Percentiles rank a stretch among this genome's conserved stretches.
phyloP scores from a whole-genome alignment of 2,329 filamentous ascomycete species.

The Arthrinium puccinioides region DNA sequence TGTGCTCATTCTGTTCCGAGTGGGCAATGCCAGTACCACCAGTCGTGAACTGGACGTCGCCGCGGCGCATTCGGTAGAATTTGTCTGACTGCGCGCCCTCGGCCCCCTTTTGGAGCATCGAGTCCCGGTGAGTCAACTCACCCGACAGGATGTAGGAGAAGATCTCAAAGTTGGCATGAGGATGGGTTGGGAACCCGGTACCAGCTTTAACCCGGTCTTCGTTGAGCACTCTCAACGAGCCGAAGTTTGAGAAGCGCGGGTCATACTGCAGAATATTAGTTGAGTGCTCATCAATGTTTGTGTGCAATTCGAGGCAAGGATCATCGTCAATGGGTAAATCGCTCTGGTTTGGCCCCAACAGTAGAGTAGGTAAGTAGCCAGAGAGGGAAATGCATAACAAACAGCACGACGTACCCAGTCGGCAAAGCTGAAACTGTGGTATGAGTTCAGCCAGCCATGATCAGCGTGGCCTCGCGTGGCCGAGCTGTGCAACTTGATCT shows the following conservation, averaged over 20 bases:
- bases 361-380: no score
- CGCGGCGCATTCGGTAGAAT: slow-evolving; percentile 65
- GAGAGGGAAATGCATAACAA: no score
- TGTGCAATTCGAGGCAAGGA: no score
- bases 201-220: slow-evolving; percentile 74
- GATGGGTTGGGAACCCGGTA: slow-evolving; percentile 77
- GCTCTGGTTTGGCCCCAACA: no score
- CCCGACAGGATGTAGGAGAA: slow-evolving; percentile 82
- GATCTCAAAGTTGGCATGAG: slow-evolving; percentile 82
- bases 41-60: slow-evolving; percentile 85
- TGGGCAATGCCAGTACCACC: slow-evolving; percentile 78
- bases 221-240: slow-evolving; percentile 76
- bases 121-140: slow-evolving; percentile 82
- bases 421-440: slow-evolving; percentile 82
- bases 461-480: slow-evolving; percentile 66
- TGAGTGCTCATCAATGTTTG: no score
- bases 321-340: no score
- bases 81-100: slow-evolving; percentile 53
- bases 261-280: no score
- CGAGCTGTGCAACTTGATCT: slow-evolving; percentile 69
- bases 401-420: no score
- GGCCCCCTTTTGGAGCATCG: slow-evolving; percentile 65
- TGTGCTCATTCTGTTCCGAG: slow-evolving; percentile 74
- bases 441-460: slow-evolving; percentile 83
- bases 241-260: slow-evolving; percentile 61